phyloP scores from a whole-genome alignment of 345 rosid genomes.

The Cardamine resedifolia region DNA sequence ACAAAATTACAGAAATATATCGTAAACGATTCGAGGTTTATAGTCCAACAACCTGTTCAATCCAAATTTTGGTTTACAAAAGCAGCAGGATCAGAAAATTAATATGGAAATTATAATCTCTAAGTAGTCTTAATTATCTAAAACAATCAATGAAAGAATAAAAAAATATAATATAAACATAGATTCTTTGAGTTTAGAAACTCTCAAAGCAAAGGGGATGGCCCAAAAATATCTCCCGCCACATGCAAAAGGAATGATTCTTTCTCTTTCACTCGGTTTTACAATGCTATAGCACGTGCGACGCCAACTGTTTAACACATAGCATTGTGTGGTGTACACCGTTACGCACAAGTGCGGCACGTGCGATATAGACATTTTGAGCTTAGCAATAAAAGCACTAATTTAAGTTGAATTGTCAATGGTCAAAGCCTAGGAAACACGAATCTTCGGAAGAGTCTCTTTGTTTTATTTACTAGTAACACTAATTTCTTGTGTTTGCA shows the following conservation, averaged over 20 bases:
- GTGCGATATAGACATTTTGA: slow-evolving; percentile 11
- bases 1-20: not conserved
- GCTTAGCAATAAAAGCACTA: slow-evolving; percentile 12
- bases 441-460: slow-evolving; percentile 24
- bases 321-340: slow-evolving; percentile 21
- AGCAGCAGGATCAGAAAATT: not conserved
- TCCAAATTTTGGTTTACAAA: not conserved
- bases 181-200: slow-evolving; percentile 32
- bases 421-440: slow-evolving; percentile 33
- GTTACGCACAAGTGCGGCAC: slow-evolving; percentile 21
- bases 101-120: not conserved
- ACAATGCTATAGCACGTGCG: slow-evolving; percentile 33
- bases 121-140: not conserved
- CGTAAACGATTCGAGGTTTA: not conserved
- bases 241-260: slow-evolving; percentile 39
- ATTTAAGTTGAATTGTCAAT: slow-evolving; percentile 17
- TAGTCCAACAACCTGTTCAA: not conserved
- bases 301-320: slow-evolving; percentile 33
- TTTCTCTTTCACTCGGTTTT: slow-evolving; percentile 27
- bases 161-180: slow-evolving; percentile 10
- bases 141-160: not conserved
- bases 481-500: slow-evolving; percentile 11
- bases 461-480: slow-evolving; percentile 14
- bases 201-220: slow-evolving; percentile 32
- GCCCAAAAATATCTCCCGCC: slow-evolving; percentile 10